Conservation (phyloP, 225 moss, liverwort and hornwort species). For the Thuidium tamariscinum region DNA sequence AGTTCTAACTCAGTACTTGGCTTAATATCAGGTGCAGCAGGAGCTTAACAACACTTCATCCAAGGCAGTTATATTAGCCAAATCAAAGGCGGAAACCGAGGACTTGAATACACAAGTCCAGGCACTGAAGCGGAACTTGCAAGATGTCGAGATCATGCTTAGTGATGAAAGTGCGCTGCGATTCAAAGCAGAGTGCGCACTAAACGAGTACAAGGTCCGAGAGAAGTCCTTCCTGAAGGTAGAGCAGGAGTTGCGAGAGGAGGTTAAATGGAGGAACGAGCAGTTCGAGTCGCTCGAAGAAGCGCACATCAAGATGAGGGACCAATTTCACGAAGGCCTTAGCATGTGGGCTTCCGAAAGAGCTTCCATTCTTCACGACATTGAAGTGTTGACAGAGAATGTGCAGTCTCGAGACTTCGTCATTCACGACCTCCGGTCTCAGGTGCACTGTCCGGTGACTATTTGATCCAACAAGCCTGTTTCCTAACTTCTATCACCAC, state of each 20-base stretch:
- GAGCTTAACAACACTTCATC: constrained; percentile 30
- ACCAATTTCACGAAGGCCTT: constrained; percentile 38
- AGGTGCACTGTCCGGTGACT: not conserved
- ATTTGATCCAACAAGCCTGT: not conserved
- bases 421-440: constrained; percentile 39
- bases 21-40: constrained; percentile 25
- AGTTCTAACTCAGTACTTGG: not conserved
- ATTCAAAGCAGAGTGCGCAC: constrained; percentile 39
- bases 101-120: constrained; percentile 12
- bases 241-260: constrained; percentile 54
- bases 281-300: constrained; percentile 74
- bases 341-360: constrained; percentile 50
- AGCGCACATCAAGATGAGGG: constrained; percentile 51
- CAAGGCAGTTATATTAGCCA: constrained; percentile 1
- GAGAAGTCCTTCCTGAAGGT: constrained; percentile 48
- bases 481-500: not conserved
- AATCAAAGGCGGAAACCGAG: constrained; percentile 20
- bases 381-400: constrained; percentile 44
- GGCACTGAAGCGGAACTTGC: constrained; percentile 28
- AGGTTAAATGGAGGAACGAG: constrained; percentile 78
- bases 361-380: constrained; percentile 31
- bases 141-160: constrained; percentile 40
- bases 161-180: constrained; percentile 33
- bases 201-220: constrained; percentile 41
- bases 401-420: constrained; percentile 43